Evolutionary conservation across 2,329 filamentous ascomycete genomes (phyloP), one percentile per base, ranked within the genome.

Genomic region (Cryphonectria nitschkei): DNA sequence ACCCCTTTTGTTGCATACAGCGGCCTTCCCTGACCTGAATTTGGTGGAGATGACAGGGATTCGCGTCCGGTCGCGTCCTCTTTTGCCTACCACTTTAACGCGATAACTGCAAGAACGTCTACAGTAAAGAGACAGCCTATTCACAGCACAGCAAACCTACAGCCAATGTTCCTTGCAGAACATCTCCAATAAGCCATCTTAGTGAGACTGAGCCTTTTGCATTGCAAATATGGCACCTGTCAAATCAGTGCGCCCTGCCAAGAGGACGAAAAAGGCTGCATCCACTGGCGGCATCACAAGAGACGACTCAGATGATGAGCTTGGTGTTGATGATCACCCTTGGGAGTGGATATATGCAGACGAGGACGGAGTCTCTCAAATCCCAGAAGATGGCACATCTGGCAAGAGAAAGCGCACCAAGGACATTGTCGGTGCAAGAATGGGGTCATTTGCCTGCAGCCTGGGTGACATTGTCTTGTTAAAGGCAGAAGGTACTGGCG

Each of bases 231-330:
- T 73, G 71, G 64, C 68, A 6, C 54, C 69, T n/a, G 11, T 37
- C 5, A 22, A 39, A 29, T 69, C 67, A 39, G 60, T 50, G 16
- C 63, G 69, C 46, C 58, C 56, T 32, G 60, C 71, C 43, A 73
- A 68, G 63, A 68, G 64, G 67, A 46, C 69, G 62, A 73, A 52
- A 62, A 46, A 75, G 74, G 62, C 74, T 69, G 32, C 46, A n/a
- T 70, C 78, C 81, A 72, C 89, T 80, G 91, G 46, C 5, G 46
- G 90, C 41, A 85, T 94, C 14, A 81, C 84, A 8, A 86, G 92
- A 76, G 93, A 96, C 73, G 92, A 97, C 79, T 97, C 93, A 0
- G 94, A 97, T 79, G 94, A 97, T 80, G 95, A 97, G 79, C 87
- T 97, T 34, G 92, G 90, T 39, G 84, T 87, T 50, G 90, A 93